Percentiles rank a stretch among this genome's conserved stretches.
Conservation (phyloP, 345 rosid species). For the Triadica sebifera region DNA sequence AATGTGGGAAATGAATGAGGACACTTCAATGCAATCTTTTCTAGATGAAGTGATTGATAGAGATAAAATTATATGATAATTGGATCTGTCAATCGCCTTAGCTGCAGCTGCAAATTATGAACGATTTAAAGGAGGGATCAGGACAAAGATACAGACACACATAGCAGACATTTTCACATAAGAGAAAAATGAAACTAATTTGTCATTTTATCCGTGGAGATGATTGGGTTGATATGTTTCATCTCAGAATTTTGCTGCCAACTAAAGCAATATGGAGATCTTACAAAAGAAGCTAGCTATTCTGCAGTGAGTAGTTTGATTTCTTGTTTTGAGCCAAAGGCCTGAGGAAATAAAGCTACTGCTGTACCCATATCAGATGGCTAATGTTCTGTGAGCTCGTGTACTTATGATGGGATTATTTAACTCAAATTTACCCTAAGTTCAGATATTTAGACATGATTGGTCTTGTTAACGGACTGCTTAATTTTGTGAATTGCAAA, state of each 20-base stretch:
- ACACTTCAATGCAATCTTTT: background rate
- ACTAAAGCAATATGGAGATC: background rate
- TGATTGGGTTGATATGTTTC: slow-evolving; percentile 3
- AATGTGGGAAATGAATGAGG: background rate
- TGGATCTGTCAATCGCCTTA: background rate
- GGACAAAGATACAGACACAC: background rate
- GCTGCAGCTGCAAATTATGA: background rate
- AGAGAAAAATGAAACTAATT: background rate
- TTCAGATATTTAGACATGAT: background rate
- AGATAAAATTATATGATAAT: background rate
- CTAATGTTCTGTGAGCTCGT: background rate
- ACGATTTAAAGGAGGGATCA: background rate
- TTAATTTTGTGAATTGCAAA: background rate
- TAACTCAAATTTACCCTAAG: background rate
- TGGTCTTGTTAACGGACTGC: background rate
- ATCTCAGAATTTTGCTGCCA: background rate
- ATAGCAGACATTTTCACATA: background rate
- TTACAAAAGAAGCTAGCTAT: background rate
- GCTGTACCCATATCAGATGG: slow-evolving; percentile 6
- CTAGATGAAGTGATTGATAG: background rate
- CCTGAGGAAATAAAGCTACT: slow-evolving; percentile 14
- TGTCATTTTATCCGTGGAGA: background rate
- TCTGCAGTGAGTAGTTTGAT: background rate
- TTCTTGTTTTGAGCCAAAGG: background rate
- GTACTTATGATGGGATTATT: too few species aligned